A percentile compares a stretch with the other conserved stretches of the same genome.
These are phyloP conservation scores for Chrysoporthe puriensis DNA, from an alignment of 2,329 filamentous ascomycete species.

Conservation along the genomic window DNA sequence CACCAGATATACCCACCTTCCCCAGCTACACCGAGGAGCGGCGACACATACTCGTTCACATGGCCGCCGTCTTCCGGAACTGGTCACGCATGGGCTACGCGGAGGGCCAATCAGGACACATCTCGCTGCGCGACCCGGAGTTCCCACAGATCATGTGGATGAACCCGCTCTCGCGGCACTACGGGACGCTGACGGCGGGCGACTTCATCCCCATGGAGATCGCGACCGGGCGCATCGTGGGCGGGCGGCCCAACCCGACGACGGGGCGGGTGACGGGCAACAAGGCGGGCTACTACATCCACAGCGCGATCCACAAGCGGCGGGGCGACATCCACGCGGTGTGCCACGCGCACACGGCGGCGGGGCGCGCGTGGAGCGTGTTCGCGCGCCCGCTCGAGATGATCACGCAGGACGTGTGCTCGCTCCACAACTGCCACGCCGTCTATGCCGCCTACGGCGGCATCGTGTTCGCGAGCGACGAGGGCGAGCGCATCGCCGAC, in stretches of 20 bases:
- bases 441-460: constrained; percentile 64
- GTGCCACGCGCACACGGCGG: constrained; percentile 69
- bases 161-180: constrained; percentile 69
- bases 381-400: constrained; percentile 70
- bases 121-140: constrained; percentile 69
- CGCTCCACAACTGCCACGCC: constrained; percentile 64
- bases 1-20: constrained; percentile 49
- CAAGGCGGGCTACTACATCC: constrained; percentile 71
- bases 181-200: constrained; percentile 65
- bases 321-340: constrained; percentile 67
- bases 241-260: constrained; percentile 60
- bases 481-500: constrained; percentile 65
- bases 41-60: constrained; percentile 66
- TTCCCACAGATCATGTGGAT: constrained; percentile 68
- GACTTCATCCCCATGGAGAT: constrained; percentile 71
- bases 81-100: constrained; percentile 66
- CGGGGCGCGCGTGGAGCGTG: constrained; percentile 69
- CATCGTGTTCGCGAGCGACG: constrained; percentile 62
- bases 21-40: constrained; percentile 51
- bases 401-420: constrained; percentile 70
- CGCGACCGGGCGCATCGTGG: constrained; percentile 60
- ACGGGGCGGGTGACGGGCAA: constrained; percentile 53
- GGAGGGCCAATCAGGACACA: constrained; percentile 68
- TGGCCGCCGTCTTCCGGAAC: constrained; percentile 69
- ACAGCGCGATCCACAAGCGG: constrained; percentile 69